Base-by-base conservation (phyloP, 139 green algal genomes). In the Volvox reticuliferus region DNA sequence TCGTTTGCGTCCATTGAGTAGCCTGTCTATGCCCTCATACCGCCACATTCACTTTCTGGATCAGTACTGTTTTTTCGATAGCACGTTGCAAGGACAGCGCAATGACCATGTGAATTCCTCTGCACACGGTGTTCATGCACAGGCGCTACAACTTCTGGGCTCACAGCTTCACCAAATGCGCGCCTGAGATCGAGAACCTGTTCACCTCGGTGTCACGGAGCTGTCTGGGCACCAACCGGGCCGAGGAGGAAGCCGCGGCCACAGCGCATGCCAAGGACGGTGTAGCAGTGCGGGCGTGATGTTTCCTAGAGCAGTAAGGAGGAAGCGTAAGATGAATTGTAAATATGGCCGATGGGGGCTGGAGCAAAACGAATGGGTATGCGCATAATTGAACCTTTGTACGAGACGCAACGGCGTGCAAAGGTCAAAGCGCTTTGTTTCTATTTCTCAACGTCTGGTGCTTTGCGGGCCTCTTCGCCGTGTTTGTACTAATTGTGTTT, bases 121-220 rank as follows among this genome's bases (percentile, higher is more conserved):
- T 73, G 21, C 12, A 24, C 65, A 73, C 24, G 65, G 24, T 73
- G 12, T 28, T 16, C 65, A 73, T 28, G 65, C 65, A 73, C 69
- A 90, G 86, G 68, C 91, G 96, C n/a, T 99, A 99, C 96, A 96
- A 96, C 79, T 99, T 99, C 93, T 99, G 98, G 98, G 93, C 87
- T 55, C 97, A 99, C 92, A 91, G 92, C 35, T 99, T 99, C 96
- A 99, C 98, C 35, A 94, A 95, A 30, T 99, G 96, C 86, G 98
- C 98, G 1, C 95, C 97, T 0, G 98, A 99, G 93, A 99, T 99
- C 75, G 98, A 99, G 95, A 94, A 96, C 63, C 95, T 99, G 86
- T 99, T 99, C 93, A 98, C 99, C 91, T 96, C 82, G 32, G 98
- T 99, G 33, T 97, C 98, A 0, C 94, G 94, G 61, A 96, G 92